A percentile compares a stretch with the other conserved stretches of the same genome.
Evolutionary conservation across 164 flowering plant genomes (phyloP).

Genomic region (Annona squamosa): DNA sequence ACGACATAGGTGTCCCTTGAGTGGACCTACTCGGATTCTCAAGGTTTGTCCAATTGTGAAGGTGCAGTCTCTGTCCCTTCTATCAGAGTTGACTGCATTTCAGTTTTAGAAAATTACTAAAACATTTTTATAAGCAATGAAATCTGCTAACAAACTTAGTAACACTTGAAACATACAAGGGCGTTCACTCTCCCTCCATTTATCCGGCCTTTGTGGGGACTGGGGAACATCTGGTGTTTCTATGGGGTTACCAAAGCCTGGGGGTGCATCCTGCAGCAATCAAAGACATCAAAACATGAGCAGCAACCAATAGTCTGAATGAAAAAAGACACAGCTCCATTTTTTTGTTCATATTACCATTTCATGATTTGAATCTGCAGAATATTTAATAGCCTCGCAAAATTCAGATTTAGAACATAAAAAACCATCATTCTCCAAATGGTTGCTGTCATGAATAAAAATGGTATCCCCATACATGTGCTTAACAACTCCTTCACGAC

Average conservation of each 20-base stretch:
- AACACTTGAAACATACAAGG: constrained; percentile 45
- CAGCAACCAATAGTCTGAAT: neutral
- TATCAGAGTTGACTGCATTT: constrained; percentile 40
- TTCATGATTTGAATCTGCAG: constrained; percentile 26
- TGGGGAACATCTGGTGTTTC: constrained; percentile 60
- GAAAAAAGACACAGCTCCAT: neutral
- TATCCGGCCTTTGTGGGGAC: constrained; percentile 44
- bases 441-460: constrained; percentile 62
- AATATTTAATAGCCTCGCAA: constrained; percentile 58
- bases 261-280: constrained; percentile 38
- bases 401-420: constrained; percentile 54
- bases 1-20: constrained; percentile 86
- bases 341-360: constrained; percentile 22
- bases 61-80: constrained; percentile 41
- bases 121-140: neutral
- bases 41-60: constrained; percentile 82
- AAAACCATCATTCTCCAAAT: constrained; percentile 65
- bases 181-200: constrained; percentile 30
- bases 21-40: constrained; percentile 81
- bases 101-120: constrained; percentile 7
- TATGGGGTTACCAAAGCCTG: constrained; percentile 43
- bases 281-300: constrained; percentile 1
- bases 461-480: constrained; percentile 59
- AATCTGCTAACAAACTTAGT: constrained; percentile 8
- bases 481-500: constrained; percentile 62